Evolutionary conservation across 139 green algal genomes (phyloP).

Genomic region (Diplosphaera chodatii): DNA sequence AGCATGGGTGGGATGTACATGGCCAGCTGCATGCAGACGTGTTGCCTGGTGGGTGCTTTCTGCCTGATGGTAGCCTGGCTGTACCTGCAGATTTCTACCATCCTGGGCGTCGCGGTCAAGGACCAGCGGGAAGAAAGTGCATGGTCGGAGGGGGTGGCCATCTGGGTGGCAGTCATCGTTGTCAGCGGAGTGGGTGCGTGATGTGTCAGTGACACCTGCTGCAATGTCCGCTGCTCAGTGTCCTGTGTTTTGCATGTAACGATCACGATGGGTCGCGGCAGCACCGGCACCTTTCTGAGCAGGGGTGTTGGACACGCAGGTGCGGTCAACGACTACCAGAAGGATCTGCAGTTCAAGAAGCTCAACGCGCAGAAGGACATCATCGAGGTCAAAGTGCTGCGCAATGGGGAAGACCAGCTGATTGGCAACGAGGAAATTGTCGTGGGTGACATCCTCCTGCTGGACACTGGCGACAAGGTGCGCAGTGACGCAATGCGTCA

Average conservation of each 20-base stretch:
- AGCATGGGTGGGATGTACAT: no score
- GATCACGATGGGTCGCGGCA: no score
- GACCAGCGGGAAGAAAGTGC: conserved; percentile 69
- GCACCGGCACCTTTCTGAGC: no score
- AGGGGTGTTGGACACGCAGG: conserved; percentile 48
- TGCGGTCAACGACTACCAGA: conserved; percentile 92
- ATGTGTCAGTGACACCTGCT: no score
- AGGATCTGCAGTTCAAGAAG: conserved; percentile 92
- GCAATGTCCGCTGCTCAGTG: no score
- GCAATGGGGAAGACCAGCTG: conserved; percentile 46
- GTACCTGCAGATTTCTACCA: conserved; percentile 65
- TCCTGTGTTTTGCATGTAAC: no score
- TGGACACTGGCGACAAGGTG: conserved; percentile 89
- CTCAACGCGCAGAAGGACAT: conserved; percentile 84
- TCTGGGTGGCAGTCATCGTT: conserved; percentile 85
- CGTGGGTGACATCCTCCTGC: conserved; percentile 87
- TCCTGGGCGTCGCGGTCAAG: conserved; percentile 66
- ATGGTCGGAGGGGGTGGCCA: conserved; percentile 90
- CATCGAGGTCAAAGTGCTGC: conserved; percentile 77
- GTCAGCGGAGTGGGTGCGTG: conserved; percentile 82
- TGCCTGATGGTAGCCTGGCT: no score
- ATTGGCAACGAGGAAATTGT: conserved; percentile 77
- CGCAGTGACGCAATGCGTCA: no score
- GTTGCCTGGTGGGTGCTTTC: no score
- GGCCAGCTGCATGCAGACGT: no score